Evolutionary conservation across 2,329 filamentous ascomycete species (phyloP), one percentile per base, ranked within the genome.

Genomic region (Neofusicoccum sp.): DNA sequence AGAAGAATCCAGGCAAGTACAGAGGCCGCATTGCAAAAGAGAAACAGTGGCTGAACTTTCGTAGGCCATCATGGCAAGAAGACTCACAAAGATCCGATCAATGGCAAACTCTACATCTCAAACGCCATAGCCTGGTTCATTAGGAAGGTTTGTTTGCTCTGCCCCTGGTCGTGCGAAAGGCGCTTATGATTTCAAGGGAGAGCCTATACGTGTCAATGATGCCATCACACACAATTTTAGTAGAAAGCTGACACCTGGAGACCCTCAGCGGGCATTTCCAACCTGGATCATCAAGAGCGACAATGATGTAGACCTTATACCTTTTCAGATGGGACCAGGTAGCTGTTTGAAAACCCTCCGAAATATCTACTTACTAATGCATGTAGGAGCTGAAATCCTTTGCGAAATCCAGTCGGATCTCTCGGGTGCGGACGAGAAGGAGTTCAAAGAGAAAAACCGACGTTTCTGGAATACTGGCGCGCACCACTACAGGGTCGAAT

Each of bases 51-150:
- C 33, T 20, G 33, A 14, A 4, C 3, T 12, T 3, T 1, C 66
- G 66, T 1, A 69, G 67, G 36, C 30, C 65, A 12, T 59, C 68
- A 2, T 4, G 26, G 14, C n/a, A 48, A 48, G 24, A 33, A 11
- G 14, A 16, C 30, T n/a, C 65, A 67, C 3, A 64, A 64, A 34
- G 74, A 76, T 61, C 65, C 68, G 0, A 56, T 73, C 24, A 70
- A 75, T 51, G 68, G 68, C 9, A 75, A 75, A 49, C 33, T 69
- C 28, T 76, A 76, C 43, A 67, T 76, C 31, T 65, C 68, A 16
- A 65, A 75, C 26, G 70, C 69, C 6, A 70, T 76, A 12, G 73
- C 68, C 4, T 76, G 74, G 74, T 75, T 75, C 60, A 68, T 76
- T 11, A 71, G 68, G 51, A 72, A 72, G 53, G 62, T 63, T 8